These are phyloP conservation scores for Erysimum cheiranthoides DNA, from an alignment of 345 rosid species.

Conservation along the genomic window DNA sequence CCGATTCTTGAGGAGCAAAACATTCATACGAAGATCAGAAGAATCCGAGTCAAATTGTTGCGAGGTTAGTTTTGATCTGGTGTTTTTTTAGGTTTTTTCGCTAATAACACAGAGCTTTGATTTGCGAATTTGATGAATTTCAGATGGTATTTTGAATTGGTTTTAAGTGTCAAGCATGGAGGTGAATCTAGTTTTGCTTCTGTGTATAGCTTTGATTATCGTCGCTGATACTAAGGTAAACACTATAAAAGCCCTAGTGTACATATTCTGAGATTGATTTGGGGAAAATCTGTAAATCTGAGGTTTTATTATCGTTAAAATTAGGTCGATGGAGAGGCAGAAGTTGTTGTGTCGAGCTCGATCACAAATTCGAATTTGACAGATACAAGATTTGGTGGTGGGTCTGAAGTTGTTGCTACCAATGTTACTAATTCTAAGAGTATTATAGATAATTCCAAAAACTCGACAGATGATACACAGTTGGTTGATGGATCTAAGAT, in stretches of 20 bases:
- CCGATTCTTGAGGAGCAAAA: not conserved
- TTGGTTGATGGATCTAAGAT: conserved; percentile 23
- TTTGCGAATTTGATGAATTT: conserved; percentile 12
- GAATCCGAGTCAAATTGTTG: not conserved
- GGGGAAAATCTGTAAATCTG: not conserved
- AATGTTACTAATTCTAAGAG: conserved; percentile 37
- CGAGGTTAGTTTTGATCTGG: conserved; percentile 10
- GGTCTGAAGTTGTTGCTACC: conserved; percentile 23
- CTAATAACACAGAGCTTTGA: conserved; percentile 10
- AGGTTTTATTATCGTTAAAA: conserved; percentile 20
- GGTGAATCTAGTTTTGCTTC: conserved; percentile 37
- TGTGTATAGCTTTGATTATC: conserved; percentile 50
- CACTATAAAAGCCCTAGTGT: not conserved
- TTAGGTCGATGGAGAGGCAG: conserved; percentile 46
- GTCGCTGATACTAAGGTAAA: conserved; percentile 56
- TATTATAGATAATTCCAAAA: conserved; percentile 19
- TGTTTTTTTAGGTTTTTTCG: not conserved
- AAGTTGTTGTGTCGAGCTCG: conserved; percentile 36
- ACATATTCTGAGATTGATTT: not conserved
- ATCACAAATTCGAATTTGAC: conserved; percentile 27
- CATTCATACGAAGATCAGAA: not conserved
- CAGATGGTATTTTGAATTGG: conserved; percentile 43
- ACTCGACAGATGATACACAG: not conserved
- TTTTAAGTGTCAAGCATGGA: conserved; percentile 50
- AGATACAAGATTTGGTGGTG: conserved; percentile 25